Percentiles rank a stretch among this genome's conserved stretches.
These are phyloP conservation scores for Vanderwaltozyma tropicalis DNA, from an alignment of 805 yeast genomes.

Conservation along the genomic window DNA sequence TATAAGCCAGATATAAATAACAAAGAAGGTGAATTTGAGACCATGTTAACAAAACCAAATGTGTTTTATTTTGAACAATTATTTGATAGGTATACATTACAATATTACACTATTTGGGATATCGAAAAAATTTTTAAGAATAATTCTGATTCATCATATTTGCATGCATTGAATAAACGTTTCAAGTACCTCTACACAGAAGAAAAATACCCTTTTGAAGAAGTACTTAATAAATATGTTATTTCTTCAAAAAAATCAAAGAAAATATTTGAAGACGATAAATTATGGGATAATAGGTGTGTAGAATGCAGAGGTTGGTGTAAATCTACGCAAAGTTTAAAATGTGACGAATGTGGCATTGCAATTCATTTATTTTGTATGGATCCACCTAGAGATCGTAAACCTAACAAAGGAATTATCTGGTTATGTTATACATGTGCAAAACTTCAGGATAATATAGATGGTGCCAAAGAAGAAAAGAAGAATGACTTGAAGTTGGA, in stretches of 20 bases:
- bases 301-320: slow-evolving; percentile 82
- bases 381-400: slow-evolving; percentile 69
- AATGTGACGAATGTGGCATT: slow-evolving; percentile 67
- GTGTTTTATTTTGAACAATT: slow-evolving; percentile 76
- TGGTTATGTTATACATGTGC: slow-evolving; percentile 84
- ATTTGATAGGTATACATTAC: slow-evolving; percentile 76
- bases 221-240: slow-evolving; percentile 18
- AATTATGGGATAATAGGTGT: slow-evolving; percentile 36
- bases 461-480: slow-evolving; percentile 6
- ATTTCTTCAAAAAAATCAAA: slow-evolving; percentile 3
- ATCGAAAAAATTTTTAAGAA: slow-evolving; percentile 48
- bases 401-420: slow-evolving; percentile 79
- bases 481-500: slow-evolving; percentile 3
- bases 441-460: slow-evolving; percentile 41
- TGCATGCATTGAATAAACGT: slow-evolving; percentile 52
- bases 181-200: slow-evolving; percentile 72
- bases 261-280: not conserved
- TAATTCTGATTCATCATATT: slow-evolving; percentile 38
- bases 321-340: slow-evolving; percentile 55
- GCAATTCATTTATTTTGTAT: slow-evolving; percentile 74
- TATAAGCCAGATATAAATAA: slow-evolving; percentile 56
- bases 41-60: slow-evolving; percentile 44
- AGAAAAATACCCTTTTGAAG: slow-evolving; percentile 24
- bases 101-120: slow-evolving; percentile 68
- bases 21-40: slow-evolving; percentile 34